Percentiles rank a stretch among this genome's conserved stretches.
These are phyloP conservation scores for Candida mesenterica DNA, from an alignment of 1,139 yeast genomes.

Conservation along the genomic window DNA sequence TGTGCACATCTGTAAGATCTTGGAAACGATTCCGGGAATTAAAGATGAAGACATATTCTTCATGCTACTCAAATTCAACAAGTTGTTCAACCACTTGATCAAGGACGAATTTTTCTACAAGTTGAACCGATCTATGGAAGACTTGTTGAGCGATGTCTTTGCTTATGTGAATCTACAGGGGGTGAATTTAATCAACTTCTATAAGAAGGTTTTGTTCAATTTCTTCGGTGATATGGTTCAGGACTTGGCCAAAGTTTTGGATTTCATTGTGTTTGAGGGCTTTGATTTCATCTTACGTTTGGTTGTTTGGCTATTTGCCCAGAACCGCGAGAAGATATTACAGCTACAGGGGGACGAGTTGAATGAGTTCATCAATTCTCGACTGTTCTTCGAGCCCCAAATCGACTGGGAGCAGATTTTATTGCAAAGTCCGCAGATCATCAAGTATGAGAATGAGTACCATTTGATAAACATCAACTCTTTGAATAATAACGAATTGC, in stretches of 20 bases:
- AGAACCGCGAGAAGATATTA: conserved; percentile 19
- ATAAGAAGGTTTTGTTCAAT: conserved; percentile 23
- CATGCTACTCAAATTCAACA: conserved; percentile 35
- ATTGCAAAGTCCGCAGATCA: conserved; percentile 27
- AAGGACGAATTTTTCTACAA: conserved; percentile 42
- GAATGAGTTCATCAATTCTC: conserved; percentile 22
- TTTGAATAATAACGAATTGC: conserved; percentile 38
- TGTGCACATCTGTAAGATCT: conserved; percentile 20
- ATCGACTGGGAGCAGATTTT: conserved; percentile 20
- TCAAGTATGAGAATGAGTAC: conserved; percentile 46
- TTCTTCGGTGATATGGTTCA: conserved; percentile 22
- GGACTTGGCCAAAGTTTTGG: conserved; percentile 24
- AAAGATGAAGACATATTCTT: conserved; percentile 32
- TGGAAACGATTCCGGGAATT: conserved; percentile 23
- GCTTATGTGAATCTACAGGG: conserved; percentile 41
- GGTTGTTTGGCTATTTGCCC: conserved; percentile 24
- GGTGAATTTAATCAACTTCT: conserved; percentile 27
- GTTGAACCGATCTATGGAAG: conserved; percentile 38
- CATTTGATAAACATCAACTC: conserved; percentile 43
- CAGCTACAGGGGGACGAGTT: conserved; percentile 31
- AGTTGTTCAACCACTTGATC: conserved; percentile 25
- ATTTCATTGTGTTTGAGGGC: conserved; percentile 43
- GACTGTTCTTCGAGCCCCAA: conserved; percentile 19
- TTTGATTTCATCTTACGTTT: conserved; percentile 35
- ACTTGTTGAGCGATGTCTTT: conserved; percentile 25